Conservation (phyloP, 2,329 filamentous ascomycete genomes). For the Arthroderma sp. region DNA sequence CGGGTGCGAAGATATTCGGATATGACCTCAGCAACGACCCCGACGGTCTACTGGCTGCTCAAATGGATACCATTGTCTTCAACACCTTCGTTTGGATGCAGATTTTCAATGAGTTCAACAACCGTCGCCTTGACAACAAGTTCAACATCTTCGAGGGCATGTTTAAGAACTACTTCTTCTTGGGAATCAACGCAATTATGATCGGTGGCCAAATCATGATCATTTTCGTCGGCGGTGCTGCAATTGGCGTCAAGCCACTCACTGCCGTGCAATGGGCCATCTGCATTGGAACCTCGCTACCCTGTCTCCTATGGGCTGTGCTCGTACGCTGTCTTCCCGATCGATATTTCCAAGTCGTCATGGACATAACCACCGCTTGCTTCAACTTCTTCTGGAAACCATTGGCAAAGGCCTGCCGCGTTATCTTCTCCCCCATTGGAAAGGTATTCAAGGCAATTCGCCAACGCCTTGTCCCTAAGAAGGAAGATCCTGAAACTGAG, state of each 20-base stretch:
- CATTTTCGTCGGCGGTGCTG: slow-evolving; percentile 68
- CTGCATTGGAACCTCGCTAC: slow-evolving; percentile 66
- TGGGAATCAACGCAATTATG: slow-evolving; percentile 75
- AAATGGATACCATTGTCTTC: slow-evolving; percentile 76
- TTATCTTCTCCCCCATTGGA: slow-evolving; percentile 23
- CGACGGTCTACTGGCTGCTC: slow-evolving; percentile 26
- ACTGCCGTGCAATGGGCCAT: slow-evolving; percentile 73
- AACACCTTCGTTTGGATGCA: slow-evolving; percentile 99
- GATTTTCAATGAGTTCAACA: slow-evolving; percentile 97
- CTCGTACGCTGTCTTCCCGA: slow-evolving; percentile 76
- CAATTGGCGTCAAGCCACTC: slow-evolving; percentile 63
- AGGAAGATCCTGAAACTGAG: slow-evolving; percentile 7
- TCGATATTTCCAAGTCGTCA: slow-evolving; percentile 35
- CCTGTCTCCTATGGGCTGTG: slow-evolving; percentile 77
- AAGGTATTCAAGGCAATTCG: slow-evolving; percentile 17
- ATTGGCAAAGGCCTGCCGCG: slow-evolving; percentile 21
- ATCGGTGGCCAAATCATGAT: slow-evolving; percentile 82
- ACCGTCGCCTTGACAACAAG: slow-evolving; percentile 82
- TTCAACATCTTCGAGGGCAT: slow-evolving; percentile 95
- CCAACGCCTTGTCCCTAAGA: slow-evolving; percentile 15
- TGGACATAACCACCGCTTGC: slow-evolving; percentile 41
- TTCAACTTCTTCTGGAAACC: slow-evolving; percentile 42
- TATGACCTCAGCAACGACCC: slow-evolving; percentile 39
- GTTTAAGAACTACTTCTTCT: slow-evolving; percentile 74
- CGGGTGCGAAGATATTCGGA: slow-evolving; percentile 48